Conservation (phyloP, 805 yeast genomes). For the Starmera quercuum region DNA sequence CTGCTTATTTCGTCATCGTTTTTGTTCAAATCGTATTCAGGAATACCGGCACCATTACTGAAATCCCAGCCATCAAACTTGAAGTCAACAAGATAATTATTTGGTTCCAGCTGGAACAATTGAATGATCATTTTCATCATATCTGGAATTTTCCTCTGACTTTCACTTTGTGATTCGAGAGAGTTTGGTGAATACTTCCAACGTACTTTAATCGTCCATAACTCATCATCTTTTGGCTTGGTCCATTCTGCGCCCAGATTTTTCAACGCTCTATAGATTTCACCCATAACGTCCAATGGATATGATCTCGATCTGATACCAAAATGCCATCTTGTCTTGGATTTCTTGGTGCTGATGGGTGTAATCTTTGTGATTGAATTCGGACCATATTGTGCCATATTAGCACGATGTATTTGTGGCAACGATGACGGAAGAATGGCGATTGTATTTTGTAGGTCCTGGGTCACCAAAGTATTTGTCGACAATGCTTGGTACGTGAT, state of each 20-base stretch:
- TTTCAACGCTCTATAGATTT: slow-evolving; percentile 88
- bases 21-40: slow-evolving; percentile 19
- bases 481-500: slow-evolving; percentile 24
- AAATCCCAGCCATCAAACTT: slow-evolving; percentile 97
- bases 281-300: slow-evolving; percentile 98
- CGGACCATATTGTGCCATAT: slow-evolving; percentile 61
- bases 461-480: slow-evolving; percentile 17
- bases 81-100: slow-evolving; percentile 92
- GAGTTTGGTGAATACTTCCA: slow-evolving; percentile 67
- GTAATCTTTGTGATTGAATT: slow-evolving; percentile 38
- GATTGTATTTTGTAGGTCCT: slow-evolving; percentile 57
- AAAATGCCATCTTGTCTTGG: slow-evolving; percentile 96
- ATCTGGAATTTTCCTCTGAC: slow-evolving; percentile 47
- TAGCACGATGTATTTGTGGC: slow-evolving; percentile 91
- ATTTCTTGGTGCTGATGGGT: slow-evolving; percentile 67
- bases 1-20: slow-evolving; percentile 73
- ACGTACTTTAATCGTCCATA: slow-evolving; percentile 93
- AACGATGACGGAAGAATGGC: slow-evolving; percentile 90
- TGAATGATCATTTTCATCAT: slow-evolving; percentile 96
- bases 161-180: slow-evolving; percentile 10
- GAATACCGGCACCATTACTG: slow-evolving; percentile 25
- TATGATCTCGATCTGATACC: slow-evolving; percentile 94
- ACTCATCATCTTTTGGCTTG: slow-evolving; percentile 85
- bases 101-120: slow-evolving; percentile 90
- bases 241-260: slow-evolving; percentile 98